Evolutionary conservation across 352 stramenopile genomes (phyloP).

Genomic region (Halophytophthora batemanensis): DNA sequence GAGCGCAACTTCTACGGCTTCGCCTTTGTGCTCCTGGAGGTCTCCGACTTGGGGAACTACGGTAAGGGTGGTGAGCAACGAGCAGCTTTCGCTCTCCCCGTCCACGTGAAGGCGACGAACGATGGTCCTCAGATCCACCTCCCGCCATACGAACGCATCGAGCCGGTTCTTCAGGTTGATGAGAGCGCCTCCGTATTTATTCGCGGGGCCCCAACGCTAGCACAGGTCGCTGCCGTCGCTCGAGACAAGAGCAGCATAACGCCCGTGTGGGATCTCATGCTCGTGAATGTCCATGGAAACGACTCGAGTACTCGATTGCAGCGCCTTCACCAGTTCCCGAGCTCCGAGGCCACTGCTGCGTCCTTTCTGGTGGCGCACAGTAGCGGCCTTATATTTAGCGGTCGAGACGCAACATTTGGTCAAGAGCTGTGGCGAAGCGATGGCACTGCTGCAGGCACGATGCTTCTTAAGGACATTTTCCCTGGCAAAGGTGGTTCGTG

Average conservation of each 20-base stretch:
- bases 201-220: constrained; percentile 26
- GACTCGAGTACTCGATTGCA: constrained; percentile 25
- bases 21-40: constrained; percentile 36
- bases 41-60: constrained; percentile 41
- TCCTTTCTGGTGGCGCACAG: constrained; percentile 22
- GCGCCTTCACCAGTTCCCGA: constrained; percentile 13
- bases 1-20: constrained; percentile 27
- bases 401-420: constrained; percentile 11
- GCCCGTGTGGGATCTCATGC: constrained; percentile 29
- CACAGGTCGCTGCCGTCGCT: background rate
- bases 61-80: constrained; percentile 19
- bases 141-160: constrained; percentile 31
- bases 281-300: constrained; percentile 12
- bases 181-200: constrained; percentile 39
- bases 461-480: constrained; percentile 65
- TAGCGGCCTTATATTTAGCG: constrained; percentile 34
- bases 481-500: constrained; percentile 27
- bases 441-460: constrained; percentile 55
- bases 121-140: constrained; percentile 37
- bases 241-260: background rate
- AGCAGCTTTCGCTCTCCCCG: constrained; percentile 29
- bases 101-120: constrained; percentile 35
- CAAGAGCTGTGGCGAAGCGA: constrained; percentile 82
- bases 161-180: constrained; percentile 36
- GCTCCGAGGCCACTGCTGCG: constrained; percentile 1